Base-by-base conservation (phyloP, 257 asterid species). In the Solanum ossicruentum region DNA sequence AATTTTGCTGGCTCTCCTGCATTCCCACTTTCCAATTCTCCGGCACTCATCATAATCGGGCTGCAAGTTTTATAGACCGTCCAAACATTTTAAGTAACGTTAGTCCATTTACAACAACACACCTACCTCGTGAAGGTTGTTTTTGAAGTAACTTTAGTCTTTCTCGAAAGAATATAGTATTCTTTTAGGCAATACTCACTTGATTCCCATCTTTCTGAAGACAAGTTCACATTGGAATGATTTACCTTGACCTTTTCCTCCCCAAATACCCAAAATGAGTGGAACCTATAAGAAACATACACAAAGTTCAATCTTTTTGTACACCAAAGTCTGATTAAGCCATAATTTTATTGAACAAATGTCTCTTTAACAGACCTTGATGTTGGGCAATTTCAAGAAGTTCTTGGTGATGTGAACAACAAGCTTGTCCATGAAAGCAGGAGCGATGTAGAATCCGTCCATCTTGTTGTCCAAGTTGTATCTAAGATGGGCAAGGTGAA, bases 221-320 rank as follows among this genome's bases (percentile, higher is more conserved):
- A 90, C 93, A 86, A 89, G 93, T 57, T 90, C 93, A 39, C 93
- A 90, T 61, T 90, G 93, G 86, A 90, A 90, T 5, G 93, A 86
- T 83, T 90, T 90, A 16, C 91, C 93, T 72, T 90, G 91, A 72
- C 93, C 93, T 89, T 90, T 90, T 67, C 93, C 93, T 85, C 93
- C 93, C 93, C 93, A 90, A 45, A 90, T 81, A 45, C 93, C 93
- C 86, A 90, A 78, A 58, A 90, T 90, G 17, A 90, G 87, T 18
- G 93, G 93, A 85, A 90, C 82, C 93, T 90, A 85, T 36, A 81
- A 63, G 57, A 69, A 55, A 69, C 39, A 77, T 23, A 77, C 82
- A 78, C 65, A 52, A 5, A 5, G 28, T 15, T 78, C 17, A 77
- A 72, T 18, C n/a, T 13, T 13, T n/a, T 75, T 18, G 32, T 28